phyloP scores from a whole-genome alignment of 179 eudicot genomes.

The Pouteria campechiana region DNA sequence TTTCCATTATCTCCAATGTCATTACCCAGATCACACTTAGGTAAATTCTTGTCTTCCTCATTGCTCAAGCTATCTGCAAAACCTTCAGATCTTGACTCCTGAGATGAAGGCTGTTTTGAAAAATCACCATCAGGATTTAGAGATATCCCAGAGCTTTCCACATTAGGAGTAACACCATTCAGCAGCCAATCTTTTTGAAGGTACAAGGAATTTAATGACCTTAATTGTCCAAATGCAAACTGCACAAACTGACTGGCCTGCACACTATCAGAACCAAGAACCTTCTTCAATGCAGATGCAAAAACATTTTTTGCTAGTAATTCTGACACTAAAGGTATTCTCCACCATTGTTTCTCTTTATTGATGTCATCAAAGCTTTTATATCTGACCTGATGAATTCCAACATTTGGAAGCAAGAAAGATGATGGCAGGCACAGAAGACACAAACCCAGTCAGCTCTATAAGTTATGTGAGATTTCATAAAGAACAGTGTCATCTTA shows the following conservation, averaged over 20 bases:
- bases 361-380: constrained; percentile 71
- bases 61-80: constrained; percentile 14
- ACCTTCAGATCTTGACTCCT: constrained; percentile 15
- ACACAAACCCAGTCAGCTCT: no score
- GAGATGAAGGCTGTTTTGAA: constrained; percentile 9
- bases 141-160: constrained; percentile 8
- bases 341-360: constrained; percentile 81
- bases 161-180: constrained; percentile 12
- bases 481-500: not conserved
- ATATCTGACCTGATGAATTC: constrained; percentile 58
- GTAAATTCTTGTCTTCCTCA: constrained; percentile 4
- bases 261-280: constrained; percentile 79
- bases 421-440: no score
- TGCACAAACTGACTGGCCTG: constrained; percentile 86
- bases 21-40: not conserved
- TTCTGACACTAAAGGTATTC: constrained; percentile 69
- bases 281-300: constrained; percentile 63
- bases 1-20: not conserved
- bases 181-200: constrained; percentile 36
- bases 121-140: constrained; percentile 17
- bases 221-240: constrained; percentile 76
- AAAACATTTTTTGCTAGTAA: constrained; percentile 55
- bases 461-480: not conserved
- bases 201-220: constrained; percentile 62
- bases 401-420: constrained; percentile 2